Base-by-base conservation (phyloP, 163 green algal species). In the Picocystis sp. region DNA sequence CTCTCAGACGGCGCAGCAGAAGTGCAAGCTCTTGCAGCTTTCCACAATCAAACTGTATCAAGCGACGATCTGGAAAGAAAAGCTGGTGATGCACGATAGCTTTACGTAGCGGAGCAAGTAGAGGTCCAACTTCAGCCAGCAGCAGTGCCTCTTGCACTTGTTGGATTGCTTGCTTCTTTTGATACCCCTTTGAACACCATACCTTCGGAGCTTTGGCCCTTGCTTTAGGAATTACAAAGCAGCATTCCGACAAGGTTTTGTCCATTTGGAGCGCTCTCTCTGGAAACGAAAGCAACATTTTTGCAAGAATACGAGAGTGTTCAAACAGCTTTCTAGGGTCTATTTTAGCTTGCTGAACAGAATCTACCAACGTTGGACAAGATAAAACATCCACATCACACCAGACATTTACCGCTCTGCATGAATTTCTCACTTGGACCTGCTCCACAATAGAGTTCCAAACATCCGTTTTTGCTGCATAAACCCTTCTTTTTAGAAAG, bases 21-120 rank as follows among this genome's bases (percentile, higher is more conserved):
- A 49, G 46, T 10, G 76, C 85, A 47, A 97, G 67, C 66, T 90
- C 82, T 75, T 93, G 76, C 55, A 93, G 78, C 71, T 93, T 93
- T 57, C 86, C 86, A 59, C 80, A 93, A 66, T 93, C 84, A 69
- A 76, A 94, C 75, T 94, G 83, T 38, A 97, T 67, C 29, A 97
- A 74, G 2, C 78, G 70, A 2, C 76, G 53, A 68, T 97, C 88
- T 0, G 87, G 88, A 66, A 97, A 96, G 75, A 94, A 94, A 10
- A 94, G 73, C 66, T 87, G 77, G 17, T 69, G 61, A 3, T 85
- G 76, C 17, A 92, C 69, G 10, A 75, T 35, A 8, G 79, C 62
- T 0, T 75, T 70, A 43, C 80, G 75, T 54, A 95, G 70, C 19
- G 77, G 55, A 2, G 24, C 66, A 3, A 62, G 53, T 2, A 69